Percentiles rank a stretch among this genome's conserved stretches.
Conservation (phyloP, 2,329 filamentous ascomycete genomes). For the Lomentospora prolificans region DNA sequence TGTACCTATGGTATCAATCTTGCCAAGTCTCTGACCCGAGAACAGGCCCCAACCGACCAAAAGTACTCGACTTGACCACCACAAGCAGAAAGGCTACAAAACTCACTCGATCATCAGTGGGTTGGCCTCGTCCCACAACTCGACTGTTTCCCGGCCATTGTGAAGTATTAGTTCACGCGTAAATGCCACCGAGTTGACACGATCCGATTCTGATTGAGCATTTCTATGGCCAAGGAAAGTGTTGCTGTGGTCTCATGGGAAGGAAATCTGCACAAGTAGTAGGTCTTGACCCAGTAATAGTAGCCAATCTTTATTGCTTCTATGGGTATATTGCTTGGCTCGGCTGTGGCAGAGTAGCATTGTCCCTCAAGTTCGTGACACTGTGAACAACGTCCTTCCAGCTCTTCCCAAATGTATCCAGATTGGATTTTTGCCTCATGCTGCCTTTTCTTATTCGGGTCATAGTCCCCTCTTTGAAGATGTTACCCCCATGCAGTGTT, state of each 20-base stretch:
- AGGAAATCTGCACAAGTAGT: too few relatives aligned
- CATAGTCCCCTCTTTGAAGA: neutral
- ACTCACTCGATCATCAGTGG: neutral
- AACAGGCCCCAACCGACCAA: neutral
- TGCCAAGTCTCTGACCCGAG: slow-evolving; percentile 1
- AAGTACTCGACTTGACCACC: neutral
- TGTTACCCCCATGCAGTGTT: too few relatives aligned
- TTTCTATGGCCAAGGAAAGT: too few relatives aligned
- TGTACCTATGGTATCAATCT: slow-evolving; percentile 5
- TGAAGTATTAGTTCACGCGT: too few relatives aligned
- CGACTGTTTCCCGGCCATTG: too few relatives aligned
- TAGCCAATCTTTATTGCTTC: too few relatives aligned
- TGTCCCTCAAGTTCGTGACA: neutral
- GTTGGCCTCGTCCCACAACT: neutral
- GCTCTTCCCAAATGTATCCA: neutral
- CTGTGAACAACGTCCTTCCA: too few relatives aligned
- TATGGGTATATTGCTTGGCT: neutral
- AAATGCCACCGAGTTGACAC: too few relatives aligned
- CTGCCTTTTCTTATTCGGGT: neutral
- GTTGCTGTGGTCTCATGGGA: too few relatives aligned
- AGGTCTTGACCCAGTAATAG: too few relatives aligned
- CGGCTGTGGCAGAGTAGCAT: neutral
- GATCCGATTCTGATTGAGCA: too few relatives aligned
- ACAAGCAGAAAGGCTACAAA: too few relatives aligned
- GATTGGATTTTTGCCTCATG: neutral